phyloP scores from a whole-genome alignment of 2,329 filamentous ascomycete genomes.

The Verticillium dahliae region DNA sequence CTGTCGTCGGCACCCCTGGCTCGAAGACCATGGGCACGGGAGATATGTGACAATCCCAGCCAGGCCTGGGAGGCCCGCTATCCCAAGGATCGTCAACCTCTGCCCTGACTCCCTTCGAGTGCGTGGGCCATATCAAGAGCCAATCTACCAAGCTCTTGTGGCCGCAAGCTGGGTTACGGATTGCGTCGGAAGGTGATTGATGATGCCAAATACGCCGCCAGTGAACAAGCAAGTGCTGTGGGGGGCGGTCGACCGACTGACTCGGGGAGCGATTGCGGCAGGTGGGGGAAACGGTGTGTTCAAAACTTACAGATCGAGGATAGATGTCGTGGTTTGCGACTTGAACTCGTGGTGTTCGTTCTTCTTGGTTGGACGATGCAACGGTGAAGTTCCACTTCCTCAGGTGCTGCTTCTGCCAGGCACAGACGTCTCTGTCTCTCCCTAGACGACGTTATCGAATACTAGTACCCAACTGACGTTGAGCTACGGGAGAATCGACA shows the following conservation, averaged over 20 bases:
- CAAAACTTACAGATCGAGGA: neutral
- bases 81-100: conserved; percentile 7
- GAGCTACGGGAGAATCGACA: neutral
- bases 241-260: neutral
- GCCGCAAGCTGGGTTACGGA: neutral
- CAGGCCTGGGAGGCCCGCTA: neutral
- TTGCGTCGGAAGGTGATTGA: neutral
- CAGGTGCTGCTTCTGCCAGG: neutral
- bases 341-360: neutral
- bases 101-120: conserved; percentile 2
- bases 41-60: neutral
- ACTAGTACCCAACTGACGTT: neutral
- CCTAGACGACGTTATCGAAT: neutral
- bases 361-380: neutral
- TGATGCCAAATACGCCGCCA: neutral
- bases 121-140: neutral
- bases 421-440: neutral
- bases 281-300: neutral
- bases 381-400: neutral
- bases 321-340: neutral
- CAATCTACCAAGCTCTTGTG: neutral
- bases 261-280: neutral
- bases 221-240: neutral
- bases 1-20: conserved; percentile 6
- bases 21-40: conserved; percentile 6